Conservation (phyloP, 805 yeast genomes). For the Ogataea pignaliae region DNA sequence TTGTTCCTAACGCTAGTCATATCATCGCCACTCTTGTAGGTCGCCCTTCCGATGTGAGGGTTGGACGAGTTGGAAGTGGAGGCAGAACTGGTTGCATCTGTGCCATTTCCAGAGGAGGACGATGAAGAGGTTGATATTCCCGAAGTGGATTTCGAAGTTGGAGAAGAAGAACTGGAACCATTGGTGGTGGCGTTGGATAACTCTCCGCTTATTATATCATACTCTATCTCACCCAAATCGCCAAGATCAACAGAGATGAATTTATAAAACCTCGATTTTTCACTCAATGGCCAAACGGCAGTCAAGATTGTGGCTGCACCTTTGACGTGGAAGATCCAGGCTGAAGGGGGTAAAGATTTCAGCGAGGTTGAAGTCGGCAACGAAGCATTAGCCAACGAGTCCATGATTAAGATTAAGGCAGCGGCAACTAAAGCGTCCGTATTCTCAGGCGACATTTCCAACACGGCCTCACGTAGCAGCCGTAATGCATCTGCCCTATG, state of each 20-base stretch:
- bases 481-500: conserved; percentile 87
- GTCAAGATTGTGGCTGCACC: conserved; percentile 95
- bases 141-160: conserved; percentile 17
- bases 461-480: conserved; percentile 77
- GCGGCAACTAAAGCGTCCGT: conserved; percentile 93
- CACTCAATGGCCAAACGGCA: conserved; percentile 91
- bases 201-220: conserved; percentile 32
- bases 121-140: conserved; percentile 7
- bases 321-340: conserved; percentile 95
- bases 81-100: conserved; percentile 1
- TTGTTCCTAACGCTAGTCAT: not conserved
- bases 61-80: conserved; percentile 5
- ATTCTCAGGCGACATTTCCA: conserved; percentile 76
- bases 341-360: conserved; percentile 79
- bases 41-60: conserved; percentile 6
- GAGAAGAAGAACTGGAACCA: conserved; percentile 18
- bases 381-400: conserved; percentile 87
- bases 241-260: conserved; percentile 84
- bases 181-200: conserved; percentile 25
- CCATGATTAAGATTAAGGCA: conserved; percentile 85
- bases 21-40: conserved; percentile 16
- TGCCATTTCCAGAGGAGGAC: not conserved
- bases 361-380: conserved; percentile 47
- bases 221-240: conserved; percentile 73
- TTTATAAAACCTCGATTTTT: conserved; percentile 59